These are phyloP conservation scores for Globisporangium cylindrosporum DNA, from an alignment of 352 stramenopile species.

Conservation along the genomic window DNA sequence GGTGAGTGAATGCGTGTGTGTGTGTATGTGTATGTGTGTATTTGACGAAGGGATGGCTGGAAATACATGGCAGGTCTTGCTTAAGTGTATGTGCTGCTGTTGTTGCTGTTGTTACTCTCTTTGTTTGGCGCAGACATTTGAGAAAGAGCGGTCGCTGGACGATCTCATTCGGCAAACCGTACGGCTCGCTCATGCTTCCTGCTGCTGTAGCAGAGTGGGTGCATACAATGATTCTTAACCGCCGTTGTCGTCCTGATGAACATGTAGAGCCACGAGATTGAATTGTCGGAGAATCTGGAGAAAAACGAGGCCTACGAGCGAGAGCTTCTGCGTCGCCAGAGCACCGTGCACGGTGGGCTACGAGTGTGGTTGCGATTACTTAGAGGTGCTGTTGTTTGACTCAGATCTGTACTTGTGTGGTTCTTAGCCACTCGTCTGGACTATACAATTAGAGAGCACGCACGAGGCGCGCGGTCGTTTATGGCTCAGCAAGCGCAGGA, in stretches of 20 bases:
- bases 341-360: conserved; percentile 38
- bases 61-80: background rate
- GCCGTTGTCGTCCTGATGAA: background rate
- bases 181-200: background rate
- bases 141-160: conserved; percentile 72
- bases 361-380: background rate
- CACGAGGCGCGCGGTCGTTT: conserved; percentile 46
- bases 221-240: background rate
- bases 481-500: conserved; percentile 48
- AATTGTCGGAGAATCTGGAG: conserved; percentile 67
- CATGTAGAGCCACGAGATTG: conserved; percentile 66
- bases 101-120: background rate
- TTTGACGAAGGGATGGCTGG: background rate
- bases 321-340: conserved; percentile 56
- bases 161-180: conserved; percentile 73
- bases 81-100: background rate
- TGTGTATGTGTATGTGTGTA: no score
- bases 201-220: background rate
- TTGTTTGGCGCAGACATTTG: conserved; percentile 52
- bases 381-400: background rate
- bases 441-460: conserved; percentile 65
- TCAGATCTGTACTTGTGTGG: background rate
- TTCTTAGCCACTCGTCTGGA: conserved; percentile 47
- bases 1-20: conserved; percentile 25
- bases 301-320: conserved; percentile 79